Evolutionary conservation across 768 basidiomycete species (phyloP).

Genomic region (Mrakia blollopis): DNA sequence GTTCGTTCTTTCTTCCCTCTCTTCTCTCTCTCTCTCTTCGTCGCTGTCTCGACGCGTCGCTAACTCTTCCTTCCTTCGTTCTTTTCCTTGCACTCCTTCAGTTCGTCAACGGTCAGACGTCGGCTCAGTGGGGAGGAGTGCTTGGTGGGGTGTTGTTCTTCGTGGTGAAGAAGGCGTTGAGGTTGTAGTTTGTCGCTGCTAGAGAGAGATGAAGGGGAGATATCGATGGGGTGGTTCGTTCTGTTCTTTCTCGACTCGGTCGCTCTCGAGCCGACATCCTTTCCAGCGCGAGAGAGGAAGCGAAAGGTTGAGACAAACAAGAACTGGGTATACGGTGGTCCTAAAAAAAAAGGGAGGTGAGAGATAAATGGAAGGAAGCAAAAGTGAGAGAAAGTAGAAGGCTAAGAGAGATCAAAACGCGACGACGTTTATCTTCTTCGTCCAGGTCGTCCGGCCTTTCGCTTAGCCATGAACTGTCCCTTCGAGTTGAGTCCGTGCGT

Average conservation of each 20-base stretch:
- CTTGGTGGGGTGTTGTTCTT: not conserved
- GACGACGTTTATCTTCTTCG: conserved; percentile 16
- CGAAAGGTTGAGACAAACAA: not conserved
- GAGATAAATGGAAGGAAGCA: not conserved
- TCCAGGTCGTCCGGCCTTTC: conserved; percentile 27
- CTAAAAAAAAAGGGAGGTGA: not conserved
- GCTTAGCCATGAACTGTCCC: conserved; percentile 15
- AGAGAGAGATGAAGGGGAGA: not conserved
- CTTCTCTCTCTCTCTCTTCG: not conserved
- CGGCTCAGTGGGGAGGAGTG: not conserved
- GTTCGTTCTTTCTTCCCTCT: not conserved
- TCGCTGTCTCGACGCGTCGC: not conserved
- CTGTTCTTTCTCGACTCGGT: not conserved
- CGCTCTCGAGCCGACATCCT: not conserved
- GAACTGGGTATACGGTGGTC: not conserved
- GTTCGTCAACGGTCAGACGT: not conserved
- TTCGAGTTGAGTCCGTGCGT: conserved; percentile 21
- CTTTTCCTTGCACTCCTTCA: not conserved
- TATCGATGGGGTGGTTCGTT: too few species aligned
- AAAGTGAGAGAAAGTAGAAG: not conserved
- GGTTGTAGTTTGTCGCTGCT: not conserved
- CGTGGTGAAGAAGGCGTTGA: not conserved
- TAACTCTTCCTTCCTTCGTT: not conserved
- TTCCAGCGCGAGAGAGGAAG: not conserved
- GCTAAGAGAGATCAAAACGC: not conserved